phyloP scores from a whole-genome alignment of 108 stramenopile genomes.

The Skeletonema grethae region DNA sequence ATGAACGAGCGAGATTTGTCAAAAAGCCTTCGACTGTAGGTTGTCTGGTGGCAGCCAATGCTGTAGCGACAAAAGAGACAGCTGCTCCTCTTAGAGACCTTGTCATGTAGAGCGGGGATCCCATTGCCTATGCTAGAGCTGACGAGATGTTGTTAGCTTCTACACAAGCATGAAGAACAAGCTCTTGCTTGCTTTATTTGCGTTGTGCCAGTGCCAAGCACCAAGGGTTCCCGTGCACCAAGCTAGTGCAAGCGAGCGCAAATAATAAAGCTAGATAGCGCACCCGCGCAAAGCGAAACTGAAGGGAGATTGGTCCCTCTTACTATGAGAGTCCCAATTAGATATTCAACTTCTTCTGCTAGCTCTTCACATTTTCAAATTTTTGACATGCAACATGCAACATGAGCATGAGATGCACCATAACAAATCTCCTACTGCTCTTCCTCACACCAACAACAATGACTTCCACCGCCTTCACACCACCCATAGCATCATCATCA shows the following conservation, averaged over 20 bases:
- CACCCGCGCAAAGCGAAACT: no score
- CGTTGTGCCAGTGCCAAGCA: no score
- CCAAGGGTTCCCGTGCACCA: no score
- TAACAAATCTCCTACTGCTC: neutral
- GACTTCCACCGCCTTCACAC: neutral
- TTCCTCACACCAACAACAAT: neutral
- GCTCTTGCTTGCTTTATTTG: no score
- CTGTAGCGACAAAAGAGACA: neutral
- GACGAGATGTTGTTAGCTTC: no score
- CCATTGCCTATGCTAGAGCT: neutral
- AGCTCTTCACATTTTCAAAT: no score
- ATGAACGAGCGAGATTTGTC: neutral
- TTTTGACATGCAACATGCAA: no score
- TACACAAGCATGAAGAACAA: no score
- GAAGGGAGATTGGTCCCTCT: neutral
- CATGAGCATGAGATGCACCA: neutral
- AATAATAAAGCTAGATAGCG: no score
- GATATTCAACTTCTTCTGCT: no score
- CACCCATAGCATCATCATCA: neutral
- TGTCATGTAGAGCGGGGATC: neutral
- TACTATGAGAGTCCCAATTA: neutral
- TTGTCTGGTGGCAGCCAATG: neutral
- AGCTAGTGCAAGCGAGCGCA: no score
- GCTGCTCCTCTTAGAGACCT: slow-evolving; percentile 4
- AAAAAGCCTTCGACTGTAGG: neutral